Percentiles rank a stretch among this genome's conserved stretches.
These are phyloP conservation scores for Eucalyptus pauciflora DNA, from an alignment of 345 rosid genomes.

Conservation along the genomic window DNA sequence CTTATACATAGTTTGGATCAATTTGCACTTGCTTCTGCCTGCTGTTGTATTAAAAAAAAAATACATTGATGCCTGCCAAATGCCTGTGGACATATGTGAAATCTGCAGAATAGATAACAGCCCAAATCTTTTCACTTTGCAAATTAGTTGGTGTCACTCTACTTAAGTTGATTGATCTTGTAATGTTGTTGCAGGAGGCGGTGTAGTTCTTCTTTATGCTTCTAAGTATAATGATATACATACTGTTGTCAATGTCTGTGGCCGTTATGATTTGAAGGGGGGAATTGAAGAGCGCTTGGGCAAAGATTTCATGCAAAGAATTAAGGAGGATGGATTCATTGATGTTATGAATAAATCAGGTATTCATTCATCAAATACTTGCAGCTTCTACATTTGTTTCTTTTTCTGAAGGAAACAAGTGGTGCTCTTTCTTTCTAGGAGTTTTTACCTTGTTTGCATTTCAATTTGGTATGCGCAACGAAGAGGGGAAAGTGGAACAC, in stretches of 20 bases:
- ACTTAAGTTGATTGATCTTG: background rate
- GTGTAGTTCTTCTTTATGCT: conserved; percentile 80
- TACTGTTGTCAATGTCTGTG: conserved; percentile 57
- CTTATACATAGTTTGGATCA: background rate
- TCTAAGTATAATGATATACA: conserved; percentile 57
- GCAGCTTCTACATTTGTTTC: background rate
- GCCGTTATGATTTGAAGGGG: conserved; percentile 58
- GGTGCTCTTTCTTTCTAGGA: background rate
- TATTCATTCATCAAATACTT: background rate
- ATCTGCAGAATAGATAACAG: background rate
- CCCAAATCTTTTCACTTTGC: background rate
- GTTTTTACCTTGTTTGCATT: background rate
- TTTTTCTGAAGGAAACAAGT: background rate
- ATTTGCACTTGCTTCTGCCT: background rate
- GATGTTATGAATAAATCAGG: conserved; percentile 44
- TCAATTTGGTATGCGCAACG: background rate
- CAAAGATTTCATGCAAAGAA: conserved; percentile 33
- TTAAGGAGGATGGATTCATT: conserved; percentile 44
- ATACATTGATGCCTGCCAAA: background rate
- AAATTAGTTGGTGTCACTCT: background rate
- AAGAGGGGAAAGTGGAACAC: background rate
- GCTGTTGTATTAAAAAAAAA: background rate
- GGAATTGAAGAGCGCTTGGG: conserved; percentile 67
- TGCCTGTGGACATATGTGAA: background rate
- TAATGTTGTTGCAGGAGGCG: conserved; percentile 38